Evolutionary conservation across 2,329 filamentous ascomycete species (phyloP).

Genomic region (Fusarium coicis): DNA sequence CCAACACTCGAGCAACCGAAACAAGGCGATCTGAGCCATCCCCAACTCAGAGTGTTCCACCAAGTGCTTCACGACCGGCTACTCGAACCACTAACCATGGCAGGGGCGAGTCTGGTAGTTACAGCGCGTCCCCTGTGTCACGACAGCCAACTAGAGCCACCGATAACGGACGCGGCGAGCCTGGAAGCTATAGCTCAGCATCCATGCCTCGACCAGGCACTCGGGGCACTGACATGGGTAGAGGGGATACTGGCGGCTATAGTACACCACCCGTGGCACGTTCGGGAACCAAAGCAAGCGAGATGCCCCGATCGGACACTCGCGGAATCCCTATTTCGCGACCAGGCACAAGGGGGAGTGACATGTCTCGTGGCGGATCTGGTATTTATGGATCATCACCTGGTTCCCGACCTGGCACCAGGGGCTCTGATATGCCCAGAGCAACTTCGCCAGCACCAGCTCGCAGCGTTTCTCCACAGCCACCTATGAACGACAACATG

Average conservation of each 20-base stretch:
- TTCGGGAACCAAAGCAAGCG: constrained; percentile 39
- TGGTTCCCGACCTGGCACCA: constrained; percentile 67
- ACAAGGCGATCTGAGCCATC: constrained; percentile 33
- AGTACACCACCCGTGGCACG: constrained; percentile 36
- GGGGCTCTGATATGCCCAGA: constrained; percentile 68
- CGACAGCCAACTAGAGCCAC: constrained; percentile 42
- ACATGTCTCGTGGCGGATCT: constrained; percentile 44
- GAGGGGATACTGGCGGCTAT: constrained; percentile 44
- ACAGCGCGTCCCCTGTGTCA: constrained; percentile 54
- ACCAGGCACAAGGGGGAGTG: constrained; percentile 49
- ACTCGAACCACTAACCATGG: constrained; percentile 26
- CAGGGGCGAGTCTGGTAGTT: constrained; percentile 36
- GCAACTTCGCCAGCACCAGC: constrained; percentile 76
- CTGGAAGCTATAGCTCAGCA: constrained; percentile 37
- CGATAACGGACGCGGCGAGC: constrained; percentile 44
- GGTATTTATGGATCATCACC: constrained; percentile 49
- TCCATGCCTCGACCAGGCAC: constrained; percentile 41
- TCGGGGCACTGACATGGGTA: constrained; percentile 36
- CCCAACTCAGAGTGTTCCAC: constrained; percentile 27
- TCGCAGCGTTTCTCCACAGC: constrained; percentile 71
- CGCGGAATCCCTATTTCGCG: constrained; percentile 56
- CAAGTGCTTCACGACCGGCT: constrained; percentile 22
- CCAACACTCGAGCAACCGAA: constrained; percentile 32
- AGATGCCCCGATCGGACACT: constrained; percentile 36
- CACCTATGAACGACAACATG: constrained; percentile 59